Conservation (phyloP, 108 stramenopile genomes). For the Nitzschia inconspicua region DNA sequence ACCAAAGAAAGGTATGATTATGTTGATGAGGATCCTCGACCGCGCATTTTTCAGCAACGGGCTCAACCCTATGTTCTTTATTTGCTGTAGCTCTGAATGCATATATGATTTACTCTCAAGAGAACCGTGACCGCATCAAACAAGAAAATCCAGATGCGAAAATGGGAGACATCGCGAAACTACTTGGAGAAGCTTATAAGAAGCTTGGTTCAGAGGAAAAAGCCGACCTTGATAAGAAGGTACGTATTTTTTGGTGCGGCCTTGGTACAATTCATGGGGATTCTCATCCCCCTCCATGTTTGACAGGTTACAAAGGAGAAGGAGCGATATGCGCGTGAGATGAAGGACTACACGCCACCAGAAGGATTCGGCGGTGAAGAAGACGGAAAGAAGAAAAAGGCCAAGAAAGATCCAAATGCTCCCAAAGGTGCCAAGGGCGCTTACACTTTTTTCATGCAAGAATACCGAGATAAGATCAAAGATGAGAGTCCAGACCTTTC, state of each 20-base stretch:
- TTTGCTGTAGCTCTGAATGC: slow-evolving; percentile 44
- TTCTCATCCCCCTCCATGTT: slow-evolving; percentile 2
- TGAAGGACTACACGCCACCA: slow-evolving; percentile 39
- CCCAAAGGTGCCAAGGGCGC: slow-evolving; percentile 56
- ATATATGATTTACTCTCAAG: slow-evolving; percentile 53
- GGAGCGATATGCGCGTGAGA: slow-evolving; percentile 57
- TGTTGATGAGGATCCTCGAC: no score
- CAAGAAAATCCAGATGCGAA: slow-evolving; percentile 49
- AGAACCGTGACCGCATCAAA: slow-evolving; percentile 45
- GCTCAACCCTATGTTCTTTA: no score
- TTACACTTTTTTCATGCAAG: slow-evolving; percentile 64
- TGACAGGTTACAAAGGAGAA: slow-evolving; percentile 46
- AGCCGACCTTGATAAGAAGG: slow-evolving; percentile 39
- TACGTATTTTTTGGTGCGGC: background rate
- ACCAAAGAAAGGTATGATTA: slow-evolving; percentile 44
- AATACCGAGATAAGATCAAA: slow-evolving; percentile 56
- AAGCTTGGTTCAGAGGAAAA: slow-evolving; percentile 33
- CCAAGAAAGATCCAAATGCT: slow-evolving; percentile 64
- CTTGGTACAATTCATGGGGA: background rate
- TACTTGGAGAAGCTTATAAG: slow-evolving; percentile 39
- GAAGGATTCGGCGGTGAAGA: slow-evolving; percentile 7
- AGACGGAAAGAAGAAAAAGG: slow-evolving; percentile 30
- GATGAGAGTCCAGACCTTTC: slow-evolving; percentile 65
- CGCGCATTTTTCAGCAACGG: no score
- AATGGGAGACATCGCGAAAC: slow-evolving; percentile 36